A percentile compares a stretch with the other conserved stretches of the same genome.
phyloP scores from a whole-genome alignment of 1,139 yeast species.

The Cylindricascospora bacillispora region DNA sequence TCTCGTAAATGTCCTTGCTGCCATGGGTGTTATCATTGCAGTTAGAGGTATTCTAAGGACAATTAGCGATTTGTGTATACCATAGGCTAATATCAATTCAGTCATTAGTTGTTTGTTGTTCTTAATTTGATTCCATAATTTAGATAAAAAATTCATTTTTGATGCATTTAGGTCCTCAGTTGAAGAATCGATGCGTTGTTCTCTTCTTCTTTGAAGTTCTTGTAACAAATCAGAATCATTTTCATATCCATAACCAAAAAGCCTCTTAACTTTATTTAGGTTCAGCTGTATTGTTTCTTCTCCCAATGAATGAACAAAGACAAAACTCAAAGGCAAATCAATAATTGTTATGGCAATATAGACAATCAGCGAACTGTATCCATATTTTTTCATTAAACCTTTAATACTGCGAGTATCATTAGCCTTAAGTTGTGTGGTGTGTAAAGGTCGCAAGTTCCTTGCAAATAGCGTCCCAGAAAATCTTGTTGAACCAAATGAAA shows the following conservation, averaged over 20 bases:
- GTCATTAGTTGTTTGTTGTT: constrained; percentile 35
- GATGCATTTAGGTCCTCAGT: constrained; percentile 9
- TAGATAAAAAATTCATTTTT: constrained; percentile 9
- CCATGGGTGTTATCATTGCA: constrained; percentile 81
- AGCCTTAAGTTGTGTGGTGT: not conserved
- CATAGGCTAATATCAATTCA: constrained; percentile 85
- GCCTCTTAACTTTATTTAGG: constrained; percentile 48
- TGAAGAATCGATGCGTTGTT: constrained; percentile 3
- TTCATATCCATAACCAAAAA: constrained; percentile 42
- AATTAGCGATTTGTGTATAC: constrained; percentile 73
- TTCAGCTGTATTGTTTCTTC: constrained; percentile 60
- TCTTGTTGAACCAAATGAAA: not conserved
- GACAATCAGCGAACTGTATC: constrained; percentile 82
- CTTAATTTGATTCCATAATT: constrained; percentile 18
- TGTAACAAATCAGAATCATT: constrained; percentile 26
- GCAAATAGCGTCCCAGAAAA: not conserved
- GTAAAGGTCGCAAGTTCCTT: not conserved
- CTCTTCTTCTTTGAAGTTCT: constrained; percentile 15
- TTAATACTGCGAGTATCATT: constrained; percentile 25
- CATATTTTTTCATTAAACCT: constrained; percentile 71
- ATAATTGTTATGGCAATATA: constrained; percentile 56
- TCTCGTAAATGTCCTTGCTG: constrained; percentile 49
- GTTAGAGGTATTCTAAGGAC: constrained; percentile 78
- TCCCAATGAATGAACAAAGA: constrained; percentile 76
- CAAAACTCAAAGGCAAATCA: constrained; percentile 75